Conservation (phyloP, 2,329 filamentous ascomycete genomes). For the Aspergillus glaucus region DNA sequence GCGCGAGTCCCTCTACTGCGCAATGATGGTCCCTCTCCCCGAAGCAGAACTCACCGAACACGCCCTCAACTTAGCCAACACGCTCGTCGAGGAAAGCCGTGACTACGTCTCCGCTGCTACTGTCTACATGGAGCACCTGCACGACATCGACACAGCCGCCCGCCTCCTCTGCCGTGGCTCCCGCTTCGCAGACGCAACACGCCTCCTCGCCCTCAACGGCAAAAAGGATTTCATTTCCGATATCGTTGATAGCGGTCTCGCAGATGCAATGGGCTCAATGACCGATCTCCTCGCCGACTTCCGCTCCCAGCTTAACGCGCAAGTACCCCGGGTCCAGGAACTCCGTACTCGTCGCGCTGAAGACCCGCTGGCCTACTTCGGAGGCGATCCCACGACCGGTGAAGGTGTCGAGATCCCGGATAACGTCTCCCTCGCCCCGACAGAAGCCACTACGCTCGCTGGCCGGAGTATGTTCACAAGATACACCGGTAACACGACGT, state of each 20-base stretch:
- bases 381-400: constrained; percentile 59
- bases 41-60: constrained; percentile 58
- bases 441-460: constrained; percentile 67
- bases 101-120: constrained; percentile 74
- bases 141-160: constrained; percentile 63
- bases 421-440: constrained; percentile 85
- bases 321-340: constrained; percentile 79
- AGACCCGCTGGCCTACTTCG: constrained; percentile 84
- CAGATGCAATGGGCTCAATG: constrained; percentile 71
- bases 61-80: constrained; percentile 69
- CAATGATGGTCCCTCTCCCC: constrained; percentile 61
- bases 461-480: constrained; percentile 86
- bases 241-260: constrained; percentile 70
- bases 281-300: constrained; percentile 94
- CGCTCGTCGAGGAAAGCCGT: constrained; percentile 69
- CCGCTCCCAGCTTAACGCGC: constrained; percentile 73
- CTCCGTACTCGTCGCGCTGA: constrained; percentile 72
- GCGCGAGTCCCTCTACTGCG: constrained; percentile 82
- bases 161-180: constrained; percentile 80
- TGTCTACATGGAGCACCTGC: constrained; percentile 75
- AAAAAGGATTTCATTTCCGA: constrained; percentile 58
- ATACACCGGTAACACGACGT: constrained; percentile 58
- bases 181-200: constrained; percentile 81
- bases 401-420: constrained; percentile 71
- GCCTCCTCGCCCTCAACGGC: constrained; percentile 59